Evolutionary conservation across 805 yeast species (phyloP).

Genomic region (Candida glaebosa): DNA sequence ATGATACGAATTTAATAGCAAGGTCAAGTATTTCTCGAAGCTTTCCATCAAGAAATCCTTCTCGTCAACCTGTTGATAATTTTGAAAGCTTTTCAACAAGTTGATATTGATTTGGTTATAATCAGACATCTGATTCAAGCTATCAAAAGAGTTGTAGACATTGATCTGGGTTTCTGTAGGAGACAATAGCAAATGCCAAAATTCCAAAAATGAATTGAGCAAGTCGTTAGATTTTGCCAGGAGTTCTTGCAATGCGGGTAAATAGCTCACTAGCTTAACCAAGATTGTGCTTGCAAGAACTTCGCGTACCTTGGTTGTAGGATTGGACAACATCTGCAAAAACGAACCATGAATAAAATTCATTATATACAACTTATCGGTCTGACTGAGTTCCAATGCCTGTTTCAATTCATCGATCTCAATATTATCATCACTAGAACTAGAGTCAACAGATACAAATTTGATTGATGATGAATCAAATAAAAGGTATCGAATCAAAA

Average conservation of each 20-base stretch:
- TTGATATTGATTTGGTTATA: slow-evolving; percentile 24
- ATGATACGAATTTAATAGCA: slow-evolving; percentile 3
- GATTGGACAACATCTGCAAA: slow-evolving; percentile 23
- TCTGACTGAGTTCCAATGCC: slow-evolving; percentile 22
- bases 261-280: slow-evolving; percentile 20
- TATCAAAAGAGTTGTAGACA: slow-evolving; percentile 22
- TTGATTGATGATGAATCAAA: slow-evolving; percentile 41
- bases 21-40: slow-evolving; percentile 1
- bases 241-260: slow-evolving; percentile 18
- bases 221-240: slow-evolving; percentile 19
- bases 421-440: slow-evolving; percentile 10
- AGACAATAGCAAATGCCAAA: slow-evolving; percentile 24
- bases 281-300: slow-evolving; percentile 14
- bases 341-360: slow-evolving; percentile 41
- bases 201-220: slow-evolving; percentile 19
- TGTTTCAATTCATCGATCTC: slow-evolving; percentile 24
- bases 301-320: slow-evolving; percentile 15
- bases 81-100: slow-evolving; percentile 21
- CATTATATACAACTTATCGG: slow-evolving; percentile 25
- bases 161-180: slow-evolving; percentile 11
- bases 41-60: slow-evolving; percentile 10
- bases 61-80: slow-evolving; percentile 6
- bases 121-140: slow-evolving; percentile 19
- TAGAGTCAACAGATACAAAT: slow-evolving; percentile 13
- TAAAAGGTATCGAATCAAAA: slow-evolving; percentile 37